Conservation (phyloP, 176 grass and related monocot genomes). For the Musa schizocarpa region DNA sequence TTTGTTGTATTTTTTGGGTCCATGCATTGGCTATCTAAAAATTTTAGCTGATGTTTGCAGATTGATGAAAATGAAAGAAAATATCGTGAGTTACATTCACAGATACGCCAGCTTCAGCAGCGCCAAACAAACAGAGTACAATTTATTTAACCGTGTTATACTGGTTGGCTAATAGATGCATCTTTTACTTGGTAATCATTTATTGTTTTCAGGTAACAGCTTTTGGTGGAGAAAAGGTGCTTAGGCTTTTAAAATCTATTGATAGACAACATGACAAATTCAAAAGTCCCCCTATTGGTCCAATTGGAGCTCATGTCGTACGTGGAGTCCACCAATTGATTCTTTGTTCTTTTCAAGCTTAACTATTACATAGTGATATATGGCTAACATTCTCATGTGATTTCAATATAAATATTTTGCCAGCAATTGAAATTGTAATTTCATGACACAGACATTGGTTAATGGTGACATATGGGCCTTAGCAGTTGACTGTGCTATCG, state of each 20-base stretch:
- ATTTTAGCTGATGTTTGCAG: constrained; percentile 31
- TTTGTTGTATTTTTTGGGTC: not conserved
- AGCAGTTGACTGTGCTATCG: constrained; percentile 64
- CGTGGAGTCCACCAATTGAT: not conserved
- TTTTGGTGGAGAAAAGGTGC: constrained; percentile 72
- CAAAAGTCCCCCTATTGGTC: constrained; percentile 64
- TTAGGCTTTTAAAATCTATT: constrained; percentile 44
- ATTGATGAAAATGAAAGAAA: constrained; percentile 32
- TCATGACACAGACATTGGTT: constrained; percentile 48
- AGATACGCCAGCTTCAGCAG: constrained; percentile 44
- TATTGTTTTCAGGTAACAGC: constrained; percentile 37
- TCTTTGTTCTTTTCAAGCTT: not conserved
- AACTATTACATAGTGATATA: not conserved
- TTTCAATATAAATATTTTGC: not conserved
- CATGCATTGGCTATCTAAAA: constrained; percentile 19
- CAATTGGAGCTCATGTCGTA: constrained; percentile 85
- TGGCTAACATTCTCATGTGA: not conserved
- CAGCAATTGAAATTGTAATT: constrained; percentile 1
- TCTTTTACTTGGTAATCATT: not conserved
- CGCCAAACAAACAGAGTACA: constrained; percentile 52
- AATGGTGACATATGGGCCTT: constrained; percentile 59
- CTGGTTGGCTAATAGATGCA: not conserved
- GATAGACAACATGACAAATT: constrained; percentile 53
- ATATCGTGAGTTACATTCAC: constrained; percentile 24
- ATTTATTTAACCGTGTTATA: not conserved